Evolutionary conservation across 2,329 filamentous ascomycete species (phyloP).

Genomic region (Penicillium sp.): DNA sequence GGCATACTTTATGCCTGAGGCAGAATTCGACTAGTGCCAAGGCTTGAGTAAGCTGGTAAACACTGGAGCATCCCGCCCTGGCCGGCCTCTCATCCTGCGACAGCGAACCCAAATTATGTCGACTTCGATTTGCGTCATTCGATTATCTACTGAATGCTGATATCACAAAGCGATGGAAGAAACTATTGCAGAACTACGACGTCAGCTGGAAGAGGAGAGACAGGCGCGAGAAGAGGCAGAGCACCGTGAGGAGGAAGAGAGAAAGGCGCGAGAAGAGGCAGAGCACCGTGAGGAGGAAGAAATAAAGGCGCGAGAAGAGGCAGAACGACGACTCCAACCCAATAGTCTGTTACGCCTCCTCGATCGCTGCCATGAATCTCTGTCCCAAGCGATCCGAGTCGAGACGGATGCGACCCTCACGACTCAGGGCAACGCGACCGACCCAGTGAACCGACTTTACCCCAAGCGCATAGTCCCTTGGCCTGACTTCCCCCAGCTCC

Average conservation of each 20-base stretch:
- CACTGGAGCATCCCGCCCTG: background rate
- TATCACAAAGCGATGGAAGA: slow-evolving; percentile 3
- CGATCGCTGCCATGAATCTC: slow-evolving; percentile 18
- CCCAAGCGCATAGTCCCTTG: slow-evolving; percentile 19
- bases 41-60: slow-evolving; percentile 4
- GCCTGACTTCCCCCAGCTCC: slow-evolving; percentile 21
- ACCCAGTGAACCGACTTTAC: slow-evolving; percentile 10
- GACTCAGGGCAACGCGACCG: slow-evolving; percentile 20
- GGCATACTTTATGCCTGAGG: slow-evolving; percentile 5
- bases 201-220: slow-evolving; percentile 11
- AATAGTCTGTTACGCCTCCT: slow-evolving; percentile 20
- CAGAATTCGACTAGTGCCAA: slow-evolving; percentile 2
- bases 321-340: slow-evolving; percentile 16
- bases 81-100: background rate
- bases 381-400: slow-evolving; percentile 21
- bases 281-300: slow-evolving; percentile 7
- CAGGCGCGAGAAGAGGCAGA: slow-evolving; percentile 12
- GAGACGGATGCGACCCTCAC: slow-evolving; percentile 20
- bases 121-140: slow-evolving; percentile 2
- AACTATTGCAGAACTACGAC: slow-evolving; percentile 8
- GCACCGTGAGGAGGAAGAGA: slow-evolving; percentile 7
- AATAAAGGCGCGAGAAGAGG: slow-evolving; percentile 6
- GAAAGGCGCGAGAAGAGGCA: slow-evolving; percentile 11
- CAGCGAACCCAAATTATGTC: background rate
- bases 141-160: slow-evolving; percentile 4